Evolutionary conservation across 345 rosid genomes (phyloP), one percentile per base, ranked within the genome.

Genomic region (Chamaenerion angustifolium): DNA sequence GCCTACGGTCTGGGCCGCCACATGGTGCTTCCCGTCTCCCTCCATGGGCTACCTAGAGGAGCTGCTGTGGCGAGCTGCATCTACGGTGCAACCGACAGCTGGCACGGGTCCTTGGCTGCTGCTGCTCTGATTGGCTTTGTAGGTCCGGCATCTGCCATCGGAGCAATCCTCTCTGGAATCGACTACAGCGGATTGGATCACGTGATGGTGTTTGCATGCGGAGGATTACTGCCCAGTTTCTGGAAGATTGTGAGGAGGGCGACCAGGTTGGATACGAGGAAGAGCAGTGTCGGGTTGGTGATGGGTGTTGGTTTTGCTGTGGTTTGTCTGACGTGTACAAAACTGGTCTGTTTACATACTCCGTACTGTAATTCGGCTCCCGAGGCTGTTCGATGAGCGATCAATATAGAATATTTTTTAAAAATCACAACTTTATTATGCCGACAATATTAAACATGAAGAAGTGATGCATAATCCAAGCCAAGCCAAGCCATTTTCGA

Each of bases 321-420:
- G 44, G 51, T 85, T 0, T 93, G 99, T 71, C 71, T 93, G 41
- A 83, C 76, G n/a, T 83, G 77, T 70, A 88, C 97, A 3, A 85
- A 76, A 71, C 57, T 93, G 44, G 94, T 88, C 47, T 93, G 99
- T 71, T 75, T 88, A 77, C 95, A 88, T 68, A 93, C 97, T 2
- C 83, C 97, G 18, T 93, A 88, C 60, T 93, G 99, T 70, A 85
- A 88, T 62, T 88, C 99, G 17, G 97, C 95, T 45, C 99, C 99
- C 0, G 97, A 93, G 70, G 99, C 97, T 54, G 94, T 93, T 18
- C 79, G 88, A 67, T 82, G 62, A n/a, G n/a, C n/a, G n/a, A n/a
- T n/a, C n/a, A n/a, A 65, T 12, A 2, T 21, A 21, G 25, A 21
- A 21, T n/a, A n/a, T n/a, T n/a, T n/a, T 31, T 31, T 31, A 31